Conservation (phyloP, 495 filamentous ascomycete genomes). For the Bacidia rubella region DNA sequence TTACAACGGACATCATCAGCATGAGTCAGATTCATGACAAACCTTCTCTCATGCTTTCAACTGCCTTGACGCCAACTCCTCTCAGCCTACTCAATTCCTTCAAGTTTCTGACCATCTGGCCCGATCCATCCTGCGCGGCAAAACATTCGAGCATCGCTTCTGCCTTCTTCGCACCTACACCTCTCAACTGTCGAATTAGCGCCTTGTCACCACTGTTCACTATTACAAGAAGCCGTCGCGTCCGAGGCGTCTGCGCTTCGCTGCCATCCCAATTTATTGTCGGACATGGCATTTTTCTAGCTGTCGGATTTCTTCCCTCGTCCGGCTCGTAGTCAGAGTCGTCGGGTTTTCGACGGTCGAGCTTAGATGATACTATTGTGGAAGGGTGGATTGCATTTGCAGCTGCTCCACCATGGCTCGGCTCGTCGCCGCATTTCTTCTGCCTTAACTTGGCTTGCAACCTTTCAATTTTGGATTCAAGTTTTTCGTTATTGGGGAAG, state of each 20-base stretch:
- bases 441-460: slow-evolving; percentile 47
- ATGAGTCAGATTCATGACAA: too few relatives aligned
- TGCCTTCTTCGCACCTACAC: slow-evolving; percentile 42
- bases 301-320: background rate
- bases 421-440: slow-evolving; percentile 19
- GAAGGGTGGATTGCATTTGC: slow-evolving; percentile 23
- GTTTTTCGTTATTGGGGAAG: slow-evolving; percentile 77
- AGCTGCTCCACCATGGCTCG: background rate
- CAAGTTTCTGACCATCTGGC: slow-evolving; percentile 26
- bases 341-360: too few relatives aligned
- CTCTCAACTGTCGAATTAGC: slow-evolving; percentile 54
- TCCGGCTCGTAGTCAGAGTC: background rate
- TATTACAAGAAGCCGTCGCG: slow-evolving; percentile 58
- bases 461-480: slow-evolving; percentile 60
- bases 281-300: slow-evolving; percentile 9
- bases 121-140: slow-evolving; percentile 20
- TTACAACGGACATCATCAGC: too few relatives aligned
- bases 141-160: slow-evolving; percentile 40
- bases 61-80: slow-evolving; percentile 38
- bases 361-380: too few relatives aligned
- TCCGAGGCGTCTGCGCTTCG: slow-evolving; percentile 45
- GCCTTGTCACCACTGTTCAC: slow-evolving; percentile 73
- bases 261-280: background rate
- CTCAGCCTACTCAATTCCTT: slow-evolving; percentile 34
- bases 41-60: slow-evolving; percentile 38